Base-by-base conservation (phyloP, 2,329 filamentous ascomycete genomes). In the Rosellinia necatrix region DNA sequence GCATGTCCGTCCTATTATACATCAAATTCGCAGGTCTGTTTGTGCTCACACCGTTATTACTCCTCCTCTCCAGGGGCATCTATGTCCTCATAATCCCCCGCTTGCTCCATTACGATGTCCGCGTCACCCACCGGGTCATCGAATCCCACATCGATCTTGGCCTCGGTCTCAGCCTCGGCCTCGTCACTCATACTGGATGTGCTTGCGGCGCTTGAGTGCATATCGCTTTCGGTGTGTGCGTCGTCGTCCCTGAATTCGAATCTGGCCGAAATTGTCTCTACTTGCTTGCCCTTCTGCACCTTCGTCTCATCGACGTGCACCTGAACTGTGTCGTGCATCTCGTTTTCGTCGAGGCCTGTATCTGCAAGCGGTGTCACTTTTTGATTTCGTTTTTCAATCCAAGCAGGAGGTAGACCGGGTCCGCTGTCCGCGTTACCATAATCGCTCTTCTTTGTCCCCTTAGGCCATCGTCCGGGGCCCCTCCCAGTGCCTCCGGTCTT, bases 341-440 rank as follows among this genome's bases (percentile, higher is more conserved):
- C 67, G 40, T 64, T 66, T 3, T 65, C 66, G 10, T 43, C 60
- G 19, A 40, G 49, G 38, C 59, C 57, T 29, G 64, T 67, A 17
- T 53, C 35, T 24, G 41, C 35, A 8, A 35, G 46, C 15, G 46
- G 40, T 2, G 25, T 6, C n/a, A 47, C 29, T 17, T 58, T 30
- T 49, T 64, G 57, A 32, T 63, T 66, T 29, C 68, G 61, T 32
- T 64, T 65, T 43, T 76, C 74, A 15, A 76, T 22, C 83, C 83
- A 85, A 0, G 76, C 78, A 2, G 85, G 85, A 1, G 85, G 84
- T 15, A 87, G 72, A 2, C 85, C 85, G 2, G 85, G 85, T 1
- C 84, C 85, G 63, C 84, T 87, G 29, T 83, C 82, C 0, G 85
- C 85, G 59, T 87, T 87, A 0, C 84, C 84, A 53, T 88, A 88